phyloP scores from a whole-genome alignment of 2,329 filamentous ascomycete species.

The Hymenoscyphus repandus region DNA sequence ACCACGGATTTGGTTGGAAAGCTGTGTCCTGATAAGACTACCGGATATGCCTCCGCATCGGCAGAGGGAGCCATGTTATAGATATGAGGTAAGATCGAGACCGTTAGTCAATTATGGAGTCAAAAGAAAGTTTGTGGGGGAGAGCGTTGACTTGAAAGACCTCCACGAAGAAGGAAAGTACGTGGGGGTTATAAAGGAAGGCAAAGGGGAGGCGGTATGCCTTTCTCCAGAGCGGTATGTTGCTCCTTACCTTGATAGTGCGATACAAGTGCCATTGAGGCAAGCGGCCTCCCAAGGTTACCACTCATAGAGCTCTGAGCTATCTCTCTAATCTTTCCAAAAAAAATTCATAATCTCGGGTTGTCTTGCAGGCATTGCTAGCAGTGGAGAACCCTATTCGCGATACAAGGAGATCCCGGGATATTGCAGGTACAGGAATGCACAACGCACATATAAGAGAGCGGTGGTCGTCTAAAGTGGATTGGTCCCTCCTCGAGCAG shows the following conservation, averaged over 20 bases:
- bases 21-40: conserved; percentile 4
- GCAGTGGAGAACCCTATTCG: not conserved
- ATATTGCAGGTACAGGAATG: conserved; percentile 5
- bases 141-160: conserved; percentile 8
- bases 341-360: conserved; percentile 10
- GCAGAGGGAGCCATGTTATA: conserved; percentile 22
- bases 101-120: conserved; percentile 7
- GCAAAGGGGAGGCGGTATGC: not conserved
- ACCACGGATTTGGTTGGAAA: conserved; percentile 29
- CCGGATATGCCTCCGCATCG: conserved; percentile 9
- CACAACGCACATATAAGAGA: conserved; percentile 3
- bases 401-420: conserved; percentile 3
- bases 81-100: conserved; percentile 1
- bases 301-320: conserved; percentile 18
- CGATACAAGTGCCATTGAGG: conserved; percentile 7
- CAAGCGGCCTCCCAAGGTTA: conserved; percentile 1
- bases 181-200: conserved; percentile 12
- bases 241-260: conserved; percentile 12
- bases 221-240: not conserved
- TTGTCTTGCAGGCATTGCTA: conserved; percentile 5
- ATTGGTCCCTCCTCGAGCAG: not conserved
- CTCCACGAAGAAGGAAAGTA: conserved; percentile 12
- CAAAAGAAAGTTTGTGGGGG: conserved; percentile 14
- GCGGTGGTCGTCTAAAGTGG: not conserved
- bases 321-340: conserved; percentile 20